These are phyloP conservation scores for Aspergillus niger DNA, from an alignment of 2,329 filamentous ascomycete species.

Conservation along the genomic window DNA sequence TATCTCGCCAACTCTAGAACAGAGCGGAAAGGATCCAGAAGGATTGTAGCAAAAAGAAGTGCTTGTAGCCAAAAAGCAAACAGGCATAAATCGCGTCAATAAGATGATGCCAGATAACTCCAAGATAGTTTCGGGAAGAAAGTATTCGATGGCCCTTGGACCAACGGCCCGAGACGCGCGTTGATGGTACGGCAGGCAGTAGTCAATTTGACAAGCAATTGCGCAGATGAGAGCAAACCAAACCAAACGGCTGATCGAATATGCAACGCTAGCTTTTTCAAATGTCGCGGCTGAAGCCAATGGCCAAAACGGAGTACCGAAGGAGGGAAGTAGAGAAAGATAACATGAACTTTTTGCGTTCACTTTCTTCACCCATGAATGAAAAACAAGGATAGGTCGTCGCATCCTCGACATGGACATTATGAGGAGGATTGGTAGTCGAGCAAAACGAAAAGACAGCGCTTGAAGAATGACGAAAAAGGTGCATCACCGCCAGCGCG, in stretches of 20 bases:
- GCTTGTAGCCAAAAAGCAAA: background rate
- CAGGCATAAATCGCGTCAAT: conserved; percentile 3
- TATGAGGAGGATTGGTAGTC: conserved; percentile 24
- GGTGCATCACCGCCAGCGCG: conserved; percentile 30
- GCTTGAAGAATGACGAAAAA: background rate
- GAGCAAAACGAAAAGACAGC: background rate
- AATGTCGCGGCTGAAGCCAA: background rate
- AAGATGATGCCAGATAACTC: conserved; percentile 8
- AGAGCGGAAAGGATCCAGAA: background rate
- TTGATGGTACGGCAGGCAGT: background rate
- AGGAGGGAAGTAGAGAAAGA: conserved; percentile 6
- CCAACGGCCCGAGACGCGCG: background rate
- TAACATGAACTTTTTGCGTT: conserved; percentile 15
- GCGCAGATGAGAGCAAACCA: background rate
- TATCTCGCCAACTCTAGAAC: conserved; percentile 2
- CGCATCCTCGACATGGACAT: conserved; percentile 25
- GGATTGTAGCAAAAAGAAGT: background rate
- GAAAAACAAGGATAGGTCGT: conserved; percentile 18
- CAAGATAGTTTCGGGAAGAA: background rate
- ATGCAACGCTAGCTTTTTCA: background rate
- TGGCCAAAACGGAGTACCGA: background rate
- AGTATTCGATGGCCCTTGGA: background rate
- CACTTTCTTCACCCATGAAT: conserved; percentile 14
- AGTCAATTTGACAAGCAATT: background rate
- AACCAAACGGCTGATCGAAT: background rate